Evolutionary conservation across 73 alveolate genomes (phyloP), one percentile per base, ranked within the genome.

Genomic region (Paramecium octaurelia): DNA sequence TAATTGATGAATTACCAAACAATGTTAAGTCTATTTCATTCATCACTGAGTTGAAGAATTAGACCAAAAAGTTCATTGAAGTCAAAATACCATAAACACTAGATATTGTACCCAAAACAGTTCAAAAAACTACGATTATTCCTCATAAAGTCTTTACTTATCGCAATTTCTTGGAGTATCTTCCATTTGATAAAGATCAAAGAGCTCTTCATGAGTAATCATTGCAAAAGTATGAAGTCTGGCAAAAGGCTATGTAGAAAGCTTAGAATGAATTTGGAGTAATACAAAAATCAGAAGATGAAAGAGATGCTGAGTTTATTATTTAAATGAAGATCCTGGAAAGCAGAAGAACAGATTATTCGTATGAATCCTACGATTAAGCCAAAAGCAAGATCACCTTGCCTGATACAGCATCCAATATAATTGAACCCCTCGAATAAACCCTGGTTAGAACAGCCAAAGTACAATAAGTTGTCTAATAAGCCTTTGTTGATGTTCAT

Each of bases 91-190:
- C 98, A 9, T 23, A 86, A 54, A 89, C 93, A 21, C 92, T 95
- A 12, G 97, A 93, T 31, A 86, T 93, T 11, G 92, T 92, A 16
- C 92, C 94, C 34, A 92, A 95, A 88, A 95, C 97, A 2, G 93
- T 94, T 3, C 54, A 89, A 89, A 89, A 89, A 27, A 89, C 75
- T 5, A 70, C 80, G 2, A 64, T 58, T 0, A 58, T 93, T 18
- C 54, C 70, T 4, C 58, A 88, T 80, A 88, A 40, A 69, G 86
- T 89, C 20, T 93, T 68, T 88, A 35, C 92, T 36, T 88, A 42
- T 75, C 88, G 92, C n/a, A 93, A 93, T 57, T 88, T 93, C 36
- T 73, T 93, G 14, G 92, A 93, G 40, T 93, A 86, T 24, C 36
- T 29, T 20, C 76, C 71, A 21, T 93, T 93, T 73, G 76, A 92